Base-by-base conservation (phyloP, 1,284 basidiomycete species). In the Amylostereum areolatum region DNA sequence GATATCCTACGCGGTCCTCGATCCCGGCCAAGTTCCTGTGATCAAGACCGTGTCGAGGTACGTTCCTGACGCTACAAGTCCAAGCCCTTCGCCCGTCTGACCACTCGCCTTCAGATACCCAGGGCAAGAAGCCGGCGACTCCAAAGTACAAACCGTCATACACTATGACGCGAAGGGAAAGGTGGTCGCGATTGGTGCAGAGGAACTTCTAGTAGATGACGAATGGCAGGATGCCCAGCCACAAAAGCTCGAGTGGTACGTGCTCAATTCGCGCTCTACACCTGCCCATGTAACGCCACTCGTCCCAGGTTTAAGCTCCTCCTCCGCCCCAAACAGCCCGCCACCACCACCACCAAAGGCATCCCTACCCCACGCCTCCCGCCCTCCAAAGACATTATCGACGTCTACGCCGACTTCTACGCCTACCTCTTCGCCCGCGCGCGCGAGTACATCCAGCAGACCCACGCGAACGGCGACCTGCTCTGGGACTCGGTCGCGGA, bases 121-220 rank as follows among this genome's bases (percentile, higher is more conserved):
- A 11, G 50, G 50, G 6, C 50, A 51, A 31, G 45, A 47, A 44
- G 33, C 37, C 3, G 66, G 63, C 1, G 60, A 66, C 44, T 65
- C 62, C 2, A 71, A 70, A 48, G 64, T 71, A 10, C 67, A 66
- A 7, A 62, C 65, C 1, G 52, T 71, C 28, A 53, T 71, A 2
- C 66, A 63, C 45, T 71, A 71, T 45, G 63, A 67, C 43, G 42
- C 49, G 37, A 47, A 61, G 32, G 68, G 67, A 4, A 45, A 46
- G 3, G 55, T 65, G 2, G 49, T 55, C 6, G 66, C 65, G 4
- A 55, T 60, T 45, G 67, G 69, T n/a, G 66, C 66, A 7, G 67
- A 69, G 54, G 62, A 66, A 0, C n/a, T n/a, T 25, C 57, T 50
- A 18, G 54, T 62, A 6, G 54, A 61, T 39, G 62, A 66, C 41